Base-by-base conservation (phyloP, 208 protist genomes). In the Leishmania major region DNA sequence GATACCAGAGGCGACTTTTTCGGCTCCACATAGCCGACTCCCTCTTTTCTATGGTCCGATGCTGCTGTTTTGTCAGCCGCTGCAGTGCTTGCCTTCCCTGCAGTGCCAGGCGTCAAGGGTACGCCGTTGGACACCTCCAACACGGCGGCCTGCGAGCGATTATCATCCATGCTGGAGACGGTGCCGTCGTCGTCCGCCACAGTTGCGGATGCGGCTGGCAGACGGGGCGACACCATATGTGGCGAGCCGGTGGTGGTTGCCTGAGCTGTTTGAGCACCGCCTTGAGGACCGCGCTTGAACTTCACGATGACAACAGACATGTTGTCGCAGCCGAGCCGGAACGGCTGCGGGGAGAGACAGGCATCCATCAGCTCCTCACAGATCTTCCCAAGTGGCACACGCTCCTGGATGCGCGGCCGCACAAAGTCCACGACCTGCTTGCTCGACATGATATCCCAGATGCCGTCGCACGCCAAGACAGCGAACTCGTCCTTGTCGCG, bases 381-480 rank as follows among this genome's bases (percentile, higher is more conserved):
- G 47, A 97, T 92, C 37, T 84, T 72, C 28, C 85, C 85, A 22
- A 95, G 81, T 10, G 92, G 87, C 40, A 96, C 62, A 19, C 88
- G 87, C 57, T 89, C 67, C 86, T 95, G 89, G 45, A 97, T 84
- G n/a, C 88, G 89, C 31, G 80, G 73, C 0, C 91, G 90, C 74
- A 96, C 92, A 82, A 97, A 96, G 66, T 92, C 87, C 1, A 98
- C 87, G 40, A 97, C 95, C 75, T 96, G 90, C 66, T 98, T 95
- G 81, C 93, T 97, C 69, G 72, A 92, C 88, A 98, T 87, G 69
- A 98, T 93, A 82, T 98, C 96, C 94, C 95, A 98, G 77, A 98
- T 98, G 15, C 97, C 97, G 84, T 98, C 97, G 74, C 97, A 98
- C 31, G 97, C 97, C 40, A 99, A 60, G 75, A 98, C 88, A 13